A percentile compares a stretch with the other conserved stretches of the same genome.
Conservation (phyloP, 2,329 filamentous ascomycete species). For the Teratosphaeria nubilosa region DNA sequence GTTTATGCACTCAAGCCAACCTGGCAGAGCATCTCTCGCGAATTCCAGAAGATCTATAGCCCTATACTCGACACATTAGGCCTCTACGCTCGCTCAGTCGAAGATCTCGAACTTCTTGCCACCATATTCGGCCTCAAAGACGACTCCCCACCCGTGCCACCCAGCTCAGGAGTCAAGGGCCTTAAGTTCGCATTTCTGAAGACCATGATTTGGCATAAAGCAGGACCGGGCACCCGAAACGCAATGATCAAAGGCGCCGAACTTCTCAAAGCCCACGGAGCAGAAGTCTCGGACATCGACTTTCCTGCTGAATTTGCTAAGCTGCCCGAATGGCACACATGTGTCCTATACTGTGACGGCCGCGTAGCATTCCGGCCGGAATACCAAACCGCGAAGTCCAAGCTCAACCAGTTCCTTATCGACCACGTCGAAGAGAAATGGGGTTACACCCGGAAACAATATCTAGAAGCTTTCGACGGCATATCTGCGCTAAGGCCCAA, state of each 20-base stretch:
- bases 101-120: conserved; percentile 48
- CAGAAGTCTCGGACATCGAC: conserved; percentile 45
- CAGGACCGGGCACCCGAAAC: conserved; percentile 26
- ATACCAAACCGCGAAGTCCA: conserved; percentile 38
- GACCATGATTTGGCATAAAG: conserved; percentile 42
- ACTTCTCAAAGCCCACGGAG: conserved; percentile 37
- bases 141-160: conserved; percentile 27
- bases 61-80: conserved; percentile 54
- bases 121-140: conserved; percentile 46
- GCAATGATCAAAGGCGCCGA: conserved; percentile 27
- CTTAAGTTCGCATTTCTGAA: conserved; percentile 46
- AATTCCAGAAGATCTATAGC: conserved; percentile 51
- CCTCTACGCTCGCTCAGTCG: conserved; percentile 47
- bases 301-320: conserved; percentile 41
- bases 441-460: conserved; percentile 35
- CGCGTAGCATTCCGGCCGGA: conserved; percentile 45
- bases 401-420: conserved; percentile 37
- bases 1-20: conserved; percentile 58
- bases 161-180: conserved; percentile 31
- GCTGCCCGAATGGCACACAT: conserved; percentile 43
- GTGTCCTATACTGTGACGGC: conserved; percentile 44
- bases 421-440: conserved; percentile 43
- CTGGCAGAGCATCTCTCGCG: conserved; percentile 52
- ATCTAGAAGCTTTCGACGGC: conserved; percentile 46
- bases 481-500: conserved; percentile 44